Base-by-base conservation (phyloP, 257 asterid species). In the Penstemon davidsonii region DNA sequence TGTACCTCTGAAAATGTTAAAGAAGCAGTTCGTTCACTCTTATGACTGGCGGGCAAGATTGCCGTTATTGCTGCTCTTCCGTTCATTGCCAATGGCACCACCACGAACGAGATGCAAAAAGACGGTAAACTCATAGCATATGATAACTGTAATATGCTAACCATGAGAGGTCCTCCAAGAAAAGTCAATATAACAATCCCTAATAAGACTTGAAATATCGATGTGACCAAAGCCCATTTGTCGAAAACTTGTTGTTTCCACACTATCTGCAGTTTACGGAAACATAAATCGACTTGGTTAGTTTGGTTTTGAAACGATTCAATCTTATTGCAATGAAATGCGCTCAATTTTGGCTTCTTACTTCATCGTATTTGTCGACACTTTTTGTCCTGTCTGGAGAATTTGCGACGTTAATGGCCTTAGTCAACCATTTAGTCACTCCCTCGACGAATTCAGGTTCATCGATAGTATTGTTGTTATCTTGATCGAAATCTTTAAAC, bases 1-100 rank as follows among this genome's bases (percentile, higher is more conserved):
- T 10, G 4, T 67, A 87, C 91, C 95, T 87, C 95, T 25, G 95
- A 87, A 70, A 87, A 83, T 76, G 91, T 87, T 80, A 87, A 82
- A 45, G 95, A 83, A 62, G 89, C 84, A 55, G 80, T 78, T 69
- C 73, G 77, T 68, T 73, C 57, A 13, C 72, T 83, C 83, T 81
- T 85, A 25, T 70, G 83, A 65, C 79, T 82, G 5, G 92, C 89
- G 50, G 89, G 86, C 56, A 78, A 76, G 41, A 85, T 13, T 37
- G 95, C 88, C 52, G 82, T 46, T 65, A 83, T 4, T 56, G 78
- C 76, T 44, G 76, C 76, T 67, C 86, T 77, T 18, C 81, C 83
- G 68, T 87, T 83, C 82, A 85, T 75, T 72, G 87, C 85, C 1
- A 80, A 38, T 2, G 92, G 86, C 0, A 85, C 85, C 8, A 80